Evolutionary conservation across 208 protist genomes (phyloP).

Genomic region (Trypanosoma congolense): DNA sequence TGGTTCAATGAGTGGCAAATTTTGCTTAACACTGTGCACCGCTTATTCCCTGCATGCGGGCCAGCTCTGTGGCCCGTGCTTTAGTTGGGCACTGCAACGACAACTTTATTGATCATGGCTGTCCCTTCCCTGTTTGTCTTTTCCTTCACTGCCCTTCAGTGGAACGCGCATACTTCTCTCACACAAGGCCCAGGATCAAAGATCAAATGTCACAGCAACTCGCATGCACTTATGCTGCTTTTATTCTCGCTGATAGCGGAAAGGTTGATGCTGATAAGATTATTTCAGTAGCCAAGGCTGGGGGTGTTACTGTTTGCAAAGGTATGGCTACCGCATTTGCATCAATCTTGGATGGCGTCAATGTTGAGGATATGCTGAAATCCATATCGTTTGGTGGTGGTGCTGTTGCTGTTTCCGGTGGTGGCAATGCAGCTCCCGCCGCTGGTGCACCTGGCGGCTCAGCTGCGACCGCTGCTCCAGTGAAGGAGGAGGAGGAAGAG

Average conservation of each 20-base stretch:
- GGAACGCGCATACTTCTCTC: neutral
- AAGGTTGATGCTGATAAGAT: constrained; percentile 70
- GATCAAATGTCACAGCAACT: constrained; percentile 54
- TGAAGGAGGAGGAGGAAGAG: neutral
- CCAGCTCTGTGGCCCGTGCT: no score
- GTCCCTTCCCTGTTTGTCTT: no score
- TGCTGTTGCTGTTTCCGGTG: constrained; percentile 34
- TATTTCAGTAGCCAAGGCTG: constrained; percentile 67
- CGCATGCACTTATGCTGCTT: constrained; percentile 92
- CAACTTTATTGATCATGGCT: no score
- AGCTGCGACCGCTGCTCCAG: neutral
- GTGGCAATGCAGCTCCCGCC: constrained; percentile 32
- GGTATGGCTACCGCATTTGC: constrained; percentile 74
- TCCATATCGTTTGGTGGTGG: constrained; percentile 68
- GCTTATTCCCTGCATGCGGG: no score
- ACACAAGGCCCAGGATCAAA: neutral
- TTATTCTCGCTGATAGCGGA: constrained; percentile 91
- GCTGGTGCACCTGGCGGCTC: constrained; percentile 27
- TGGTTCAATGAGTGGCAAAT: no score
- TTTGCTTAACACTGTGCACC: no score
- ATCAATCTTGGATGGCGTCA: constrained; percentile 41
- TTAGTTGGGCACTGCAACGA: no score
- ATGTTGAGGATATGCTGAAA: constrained; percentile 54
- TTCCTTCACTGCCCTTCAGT: neutral
- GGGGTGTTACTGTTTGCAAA: constrained; percentile 64